These are phyloP conservation scores for Saposhnikovia divaricata DNA, from an alignment of 129 eudicot genomes.

Conservation along the genomic window DNA sequence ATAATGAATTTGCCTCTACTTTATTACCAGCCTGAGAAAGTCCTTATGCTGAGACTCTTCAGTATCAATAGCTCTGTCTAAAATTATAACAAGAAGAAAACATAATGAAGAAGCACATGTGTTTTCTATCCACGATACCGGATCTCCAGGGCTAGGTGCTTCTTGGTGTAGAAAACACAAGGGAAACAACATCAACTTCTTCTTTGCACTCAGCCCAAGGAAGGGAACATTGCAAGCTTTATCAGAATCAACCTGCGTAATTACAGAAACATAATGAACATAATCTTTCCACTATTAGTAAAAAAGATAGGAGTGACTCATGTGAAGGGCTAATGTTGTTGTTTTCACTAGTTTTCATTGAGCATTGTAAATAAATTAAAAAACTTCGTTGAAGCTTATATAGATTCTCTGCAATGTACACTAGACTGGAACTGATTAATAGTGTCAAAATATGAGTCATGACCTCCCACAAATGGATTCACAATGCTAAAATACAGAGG, in stretches of 20 bases:
- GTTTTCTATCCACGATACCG: constrained; percentile 20
- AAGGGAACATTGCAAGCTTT: constrained; percentile 36
- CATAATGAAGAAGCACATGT: constrained; percentile 29
- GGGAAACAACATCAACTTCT: constrained; percentile 48
- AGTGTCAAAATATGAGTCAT: not conserved
- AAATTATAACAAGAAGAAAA: too few relatives aligned
- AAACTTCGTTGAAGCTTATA: too few relatives aligned
- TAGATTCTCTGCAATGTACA: not conserved
- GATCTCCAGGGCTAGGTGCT: constrained; percentile 24
- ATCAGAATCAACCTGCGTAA: constrained; percentile 48
- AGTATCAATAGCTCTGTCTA: too few relatives aligned
- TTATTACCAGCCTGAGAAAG: too few relatives aligned
- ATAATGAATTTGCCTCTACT: too few relatives aligned
- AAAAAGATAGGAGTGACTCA: not conserved
- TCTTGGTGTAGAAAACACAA: constrained; percentile 31
- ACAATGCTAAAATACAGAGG: not conserved
- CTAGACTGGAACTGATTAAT: not conserved
- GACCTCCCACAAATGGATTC: not conserved
- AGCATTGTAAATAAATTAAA: not conserved
- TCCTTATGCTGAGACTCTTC: too few relatives aligned
- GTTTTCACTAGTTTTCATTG: not conserved
- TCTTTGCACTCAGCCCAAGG: constrained; percentile 40
- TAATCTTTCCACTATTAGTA: not conserved
- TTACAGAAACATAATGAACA: not conserved
- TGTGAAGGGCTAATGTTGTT: not conserved